A percentile compares a stretch with the other conserved stretches of the same genome.
These are phyloP conservation scores for Trichoderma erinaceum DNA, from an alignment of 495 filamentous ascomycete species.

Conservation along the genomic window DNA sequence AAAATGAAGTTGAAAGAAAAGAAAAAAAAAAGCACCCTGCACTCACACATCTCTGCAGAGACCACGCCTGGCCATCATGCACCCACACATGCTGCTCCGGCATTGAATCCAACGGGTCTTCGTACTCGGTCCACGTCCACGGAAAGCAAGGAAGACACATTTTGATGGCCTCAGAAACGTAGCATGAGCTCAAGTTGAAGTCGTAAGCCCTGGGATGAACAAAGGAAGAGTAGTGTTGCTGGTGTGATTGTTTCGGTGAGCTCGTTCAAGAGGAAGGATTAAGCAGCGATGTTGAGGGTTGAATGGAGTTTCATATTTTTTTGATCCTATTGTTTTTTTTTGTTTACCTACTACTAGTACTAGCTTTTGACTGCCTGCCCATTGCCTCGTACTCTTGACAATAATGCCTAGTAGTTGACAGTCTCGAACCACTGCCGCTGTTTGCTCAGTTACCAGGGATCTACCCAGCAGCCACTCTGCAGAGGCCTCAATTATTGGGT, in stretches of 20 bases:
- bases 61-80: conserved; percentile 19
- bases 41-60: conserved; percentile 17
- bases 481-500: no score
- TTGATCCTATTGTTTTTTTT: neutral
- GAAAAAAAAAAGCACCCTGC: conserved; percentile 11
- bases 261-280: neutral
- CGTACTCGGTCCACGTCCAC: conserved; percentile 21
- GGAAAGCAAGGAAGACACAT: conserved; percentile 43
- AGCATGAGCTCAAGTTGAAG: neutral
- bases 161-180: neutral
- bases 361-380: neutral
- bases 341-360: neutral
- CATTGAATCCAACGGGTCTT: conserved; percentile 18
- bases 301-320: neutral
- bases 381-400: neutral
- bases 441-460: no score
- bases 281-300: neutral
- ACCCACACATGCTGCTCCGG: conserved; percentile 15
- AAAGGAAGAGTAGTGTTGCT: neutral
- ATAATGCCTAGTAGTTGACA: neutral
- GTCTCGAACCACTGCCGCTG: no score
- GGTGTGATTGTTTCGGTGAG: neutral
- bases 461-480: no score
- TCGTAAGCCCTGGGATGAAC: neutral
- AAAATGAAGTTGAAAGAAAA: conserved; percentile 13